These are phyloP conservation scores for Sarocladium oryzae DNA, from an alignment of 2,329 filamentous ascomycete genomes.

Conservation along the genomic window DNA sequence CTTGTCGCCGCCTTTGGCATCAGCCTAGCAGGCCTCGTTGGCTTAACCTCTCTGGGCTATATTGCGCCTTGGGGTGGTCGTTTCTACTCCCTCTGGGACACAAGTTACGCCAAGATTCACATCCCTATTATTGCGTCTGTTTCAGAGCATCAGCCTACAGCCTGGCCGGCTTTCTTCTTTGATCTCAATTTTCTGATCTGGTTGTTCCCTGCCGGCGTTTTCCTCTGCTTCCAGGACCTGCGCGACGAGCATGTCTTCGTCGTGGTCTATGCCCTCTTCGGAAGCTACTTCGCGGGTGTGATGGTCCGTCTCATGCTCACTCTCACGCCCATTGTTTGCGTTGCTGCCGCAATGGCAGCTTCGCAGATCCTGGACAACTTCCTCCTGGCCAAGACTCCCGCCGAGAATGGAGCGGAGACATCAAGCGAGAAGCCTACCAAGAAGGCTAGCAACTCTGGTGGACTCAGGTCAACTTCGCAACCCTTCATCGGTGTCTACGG, in stretches of 20 bases:
- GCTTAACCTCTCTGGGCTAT: slow-evolving; percentile 81
- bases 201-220: slow-evolving; percentile 97
- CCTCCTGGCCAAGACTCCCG: slow-evolving; percentile 59
- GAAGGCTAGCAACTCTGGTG: slow-evolving; percentile 46
- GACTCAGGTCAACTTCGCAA: slow-evolving; percentile 63
- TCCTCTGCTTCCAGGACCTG: slow-evolving; percentile 92
- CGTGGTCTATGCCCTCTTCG: slow-evolving; percentile 92
- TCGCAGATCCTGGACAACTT: slow-evolving; percentile 88
- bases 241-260: slow-evolving; percentile 97
- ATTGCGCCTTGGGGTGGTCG: slow-evolving; percentile 97
- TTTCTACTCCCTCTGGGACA: slow-evolving; percentile 99
- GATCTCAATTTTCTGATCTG: slow-evolving; percentile 97
- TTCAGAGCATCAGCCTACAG: slow-evolving; percentile 96
- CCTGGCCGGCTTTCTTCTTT: slow-evolving; percentile 99
- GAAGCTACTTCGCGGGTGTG: slow-evolving; percentile 97
- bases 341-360: slow-evolving; percentile 81
- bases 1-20: slow-evolving; percentile 69
- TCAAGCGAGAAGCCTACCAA: slow-evolving; percentile 38
- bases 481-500: slow-evolving; percentile 82
- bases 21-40: slow-evolving; percentile 68
- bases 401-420: slow-evolving; percentile 34
- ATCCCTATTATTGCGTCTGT: slow-evolving; percentile 99
- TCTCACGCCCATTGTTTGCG: slow-evolving; percentile 90
- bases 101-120: slow-evolving; percentile 96
- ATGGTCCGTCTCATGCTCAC: slow-evolving; percentile 99